Evolutionary conservation across 768 basidiomycete genomes (phyloP).

Genomic region (Daedaleopsis nitida): DNA sequence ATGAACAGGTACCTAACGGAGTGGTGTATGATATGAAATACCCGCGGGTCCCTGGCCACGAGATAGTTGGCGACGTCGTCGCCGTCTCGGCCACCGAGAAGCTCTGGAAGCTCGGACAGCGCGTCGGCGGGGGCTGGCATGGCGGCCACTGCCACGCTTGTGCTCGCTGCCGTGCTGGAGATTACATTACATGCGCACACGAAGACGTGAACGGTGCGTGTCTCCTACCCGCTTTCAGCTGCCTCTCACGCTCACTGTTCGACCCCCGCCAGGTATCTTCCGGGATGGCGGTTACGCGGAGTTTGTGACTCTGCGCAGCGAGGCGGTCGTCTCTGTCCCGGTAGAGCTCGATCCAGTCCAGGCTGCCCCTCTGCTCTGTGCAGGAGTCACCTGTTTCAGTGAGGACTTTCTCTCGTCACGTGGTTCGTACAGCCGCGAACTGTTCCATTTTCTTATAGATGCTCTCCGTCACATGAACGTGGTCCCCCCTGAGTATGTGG

Average conservation of each 20-base stretch:
- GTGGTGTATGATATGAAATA: neutral
- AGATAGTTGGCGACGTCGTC: slow-evolving; percentile 30
- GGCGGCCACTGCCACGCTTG: slow-evolving; percentile 31
- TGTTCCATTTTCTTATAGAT: slow-evolving; percentile 7
- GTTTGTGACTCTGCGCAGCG: slow-evolving; percentile 27
- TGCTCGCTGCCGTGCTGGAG: slow-evolving; percentile 26
- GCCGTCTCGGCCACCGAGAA: slow-evolving; percentile 24
- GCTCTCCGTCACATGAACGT: slow-evolving; percentile 32
- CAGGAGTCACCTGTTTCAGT: slow-evolving; percentile 41
- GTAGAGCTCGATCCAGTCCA: slow-evolving; percentile 29
- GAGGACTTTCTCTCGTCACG: neutral
- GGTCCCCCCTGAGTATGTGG: slow-evolving; percentile 39
- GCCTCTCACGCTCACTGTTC: neutral
- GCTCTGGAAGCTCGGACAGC: slow-evolving; percentile 29
- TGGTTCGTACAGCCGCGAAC: neutral
- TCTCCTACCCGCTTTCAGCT: neutral
- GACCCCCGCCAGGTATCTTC: slow-evolving; percentile 20
- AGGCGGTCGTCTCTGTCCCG: slow-evolving; percentile 28
- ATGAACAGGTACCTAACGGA: neutral
- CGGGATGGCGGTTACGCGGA: slow-evolving; percentile 33
- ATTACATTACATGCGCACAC: slow-evolving; percentile 29
- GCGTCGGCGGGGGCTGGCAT: slow-evolving; percentile 35
- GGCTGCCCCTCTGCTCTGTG: slow-evolving; percentile 35
- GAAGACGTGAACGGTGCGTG: slow-evolving; percentile 24
- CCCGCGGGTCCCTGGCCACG: slow-evolving; percentile 31